Evolutionary conservation across 192 early-diverging fungal genomes (phyloP).

Genomic region (Endogone sp.): DNA sequence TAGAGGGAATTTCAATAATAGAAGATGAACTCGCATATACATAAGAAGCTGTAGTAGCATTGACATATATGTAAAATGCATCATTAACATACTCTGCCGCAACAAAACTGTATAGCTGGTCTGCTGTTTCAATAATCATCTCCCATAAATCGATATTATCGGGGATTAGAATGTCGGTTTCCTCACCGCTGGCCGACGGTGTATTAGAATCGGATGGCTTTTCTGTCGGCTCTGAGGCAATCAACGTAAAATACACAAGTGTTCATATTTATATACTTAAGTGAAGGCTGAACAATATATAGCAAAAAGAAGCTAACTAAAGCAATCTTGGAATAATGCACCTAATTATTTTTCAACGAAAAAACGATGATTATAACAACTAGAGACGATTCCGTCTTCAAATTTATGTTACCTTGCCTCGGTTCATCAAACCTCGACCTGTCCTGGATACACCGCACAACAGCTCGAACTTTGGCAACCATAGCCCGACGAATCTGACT

Average conservation of each 20-base stretch:
- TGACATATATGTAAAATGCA: slow-evolving; percentile 5
- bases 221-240: slow-evolving; percentile 35
- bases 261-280: no score
- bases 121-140: slow-evolving; percentile 68
- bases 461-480: slow-evolving; percentile 43
- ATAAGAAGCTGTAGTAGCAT: no score
- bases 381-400: no score
- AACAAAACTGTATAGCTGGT: slow-evolving; percentile 74
- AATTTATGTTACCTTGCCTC: slow-evolving; percentile 27
- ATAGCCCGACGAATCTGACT: slow-evolving; percentile 45
- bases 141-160: slow-evolving; percentile 68
- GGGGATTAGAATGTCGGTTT: slow-evolving; percentile 54
- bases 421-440: slow-evolving; percentile 49
- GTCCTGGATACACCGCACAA: slow-evolving; percentile 49
- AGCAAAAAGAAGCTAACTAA: no score
- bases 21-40: no score
- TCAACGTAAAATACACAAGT: no score
- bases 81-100: slow-evolving; percentile 35
- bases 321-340: no score
- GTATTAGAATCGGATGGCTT: slow-evolving; percentile 28
- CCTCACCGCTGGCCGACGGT: not conserved
- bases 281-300: no score
- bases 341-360: no score
- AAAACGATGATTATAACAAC: no score
- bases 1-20: slow-evolving; percentile 13